Base-by-base conservation (phyloP, 257 asterid species). In the Parsonsia alboflavescens region DNA sequence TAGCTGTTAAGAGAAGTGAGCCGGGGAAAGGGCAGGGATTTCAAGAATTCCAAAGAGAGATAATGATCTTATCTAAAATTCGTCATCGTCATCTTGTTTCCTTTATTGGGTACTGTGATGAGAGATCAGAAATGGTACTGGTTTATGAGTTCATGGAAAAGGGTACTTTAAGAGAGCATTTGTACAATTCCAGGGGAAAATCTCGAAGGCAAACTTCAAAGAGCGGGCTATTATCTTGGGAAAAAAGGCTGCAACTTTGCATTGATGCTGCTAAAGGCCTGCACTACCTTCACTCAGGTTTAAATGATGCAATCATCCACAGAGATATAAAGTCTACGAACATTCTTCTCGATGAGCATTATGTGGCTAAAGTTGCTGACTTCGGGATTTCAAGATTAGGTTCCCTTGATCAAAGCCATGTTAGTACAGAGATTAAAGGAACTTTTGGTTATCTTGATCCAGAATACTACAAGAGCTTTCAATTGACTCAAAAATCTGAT, bases 381-480 rank as follows among this genome's bases (percentile, higher is more conserved):
- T 89, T 89, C 45, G 92, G 94, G 39, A 82, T 89, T n/a, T 89
- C 94, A 2, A 75, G 85, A 33, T 80, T 80, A 0, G 86, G 82
- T 39, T 80, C 44, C 2, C 75, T n/a, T 3, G 91, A 82, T 22
- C 78, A 82, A 70, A 77, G 85, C 59, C 88, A 85, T 24, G 81
- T 89, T 21, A 80, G 71, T n/a, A 86, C 93, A 0, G 84, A 53
- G 2, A 85, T 88, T 0, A 87, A 90, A 70, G 96, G 96, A 58
- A 88, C 82, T 73, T 88, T 86, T 8, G 94, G 94, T 22, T 88
- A 90, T 59, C 71, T 87, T 30, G 94, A 90, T 70, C 94, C 92
- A 0, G 94, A 88, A 44, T 88, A 87, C 39, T 83, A 63, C 13
- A 80, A 22, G 26, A 79, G 79, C 71, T 13, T 59, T 11, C 81